A percentile compares a stretch with the other conserved stretches of the same genome.
Evolutionary conservation across 192 early-diverging fungal genomes (phyloP).

Genomic region (Rhizophagus clarus): DNA sequence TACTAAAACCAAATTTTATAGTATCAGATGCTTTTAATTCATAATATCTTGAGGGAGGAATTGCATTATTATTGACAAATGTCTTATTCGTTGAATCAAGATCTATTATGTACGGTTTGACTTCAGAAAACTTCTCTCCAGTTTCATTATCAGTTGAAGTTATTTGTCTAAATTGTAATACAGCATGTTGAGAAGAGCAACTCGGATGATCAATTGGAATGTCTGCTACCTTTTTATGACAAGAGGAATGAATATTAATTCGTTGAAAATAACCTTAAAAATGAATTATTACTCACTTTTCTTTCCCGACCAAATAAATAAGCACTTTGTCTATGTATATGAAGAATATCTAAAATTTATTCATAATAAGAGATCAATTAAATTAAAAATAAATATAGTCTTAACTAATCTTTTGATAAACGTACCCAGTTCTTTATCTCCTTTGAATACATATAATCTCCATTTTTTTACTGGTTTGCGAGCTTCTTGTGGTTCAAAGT

Average conservation of each 20-base stretch:
- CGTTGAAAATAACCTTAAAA: neutral
- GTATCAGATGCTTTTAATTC: conserved; percentile 84
- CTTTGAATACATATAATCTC: conserved; percentile 95
- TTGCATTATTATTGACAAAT: conserved; percentile 76
- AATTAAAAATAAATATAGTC: no score
- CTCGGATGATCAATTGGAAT: conserved; percentile 95
- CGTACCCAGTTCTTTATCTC: conserved; percentile 79
- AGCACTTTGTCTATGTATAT: conserved; percentile 83
- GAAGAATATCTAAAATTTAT: conserved; percentile 69
- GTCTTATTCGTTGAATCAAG: conserved; percentile 92
- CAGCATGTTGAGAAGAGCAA: conserved; percentile 93
- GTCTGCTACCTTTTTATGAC: conserved; percentile 68
- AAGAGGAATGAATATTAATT: neutral
- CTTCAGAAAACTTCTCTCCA: neutral
- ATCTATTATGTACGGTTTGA: conserved; percentile 91
- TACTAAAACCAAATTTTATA: conserved; percentile 88
- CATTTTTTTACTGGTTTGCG: conserved; percentile 72
- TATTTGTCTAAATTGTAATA: conserved; percentile 82
- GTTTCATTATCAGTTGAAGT: conserved; percentile 45
- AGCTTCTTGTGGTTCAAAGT: conserved; percentile 90
- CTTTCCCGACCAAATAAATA: conserved; percentile 89
- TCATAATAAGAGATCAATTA: conserved; percentile 17
- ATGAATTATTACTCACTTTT: conserved; percentile 48
- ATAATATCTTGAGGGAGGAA: conserved; percentile 77
- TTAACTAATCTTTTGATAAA: neutral